Evolutionary conservation across 106 monocot genomes (phyloP).

Genomic region (Dendrobium huoshanense): DNA sequence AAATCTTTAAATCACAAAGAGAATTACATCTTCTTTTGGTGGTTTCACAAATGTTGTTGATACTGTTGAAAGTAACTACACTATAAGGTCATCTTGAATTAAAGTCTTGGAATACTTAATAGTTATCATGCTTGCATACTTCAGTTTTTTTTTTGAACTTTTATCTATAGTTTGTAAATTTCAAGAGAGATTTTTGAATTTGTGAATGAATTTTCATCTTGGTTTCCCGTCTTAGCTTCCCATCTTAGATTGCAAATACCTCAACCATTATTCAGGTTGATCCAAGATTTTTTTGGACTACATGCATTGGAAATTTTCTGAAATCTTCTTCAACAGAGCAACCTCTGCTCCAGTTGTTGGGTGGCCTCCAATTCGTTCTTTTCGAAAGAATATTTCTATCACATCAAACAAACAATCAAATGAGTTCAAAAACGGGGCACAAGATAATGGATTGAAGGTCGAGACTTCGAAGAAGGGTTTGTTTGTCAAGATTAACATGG

Average conservation of each 20-base stretch:
- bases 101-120: no score
- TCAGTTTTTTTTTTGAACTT: no score
- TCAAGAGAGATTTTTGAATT: neutral
- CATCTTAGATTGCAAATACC: neutral
- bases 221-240: neutral
- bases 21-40: no score
- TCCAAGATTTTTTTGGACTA: neutral
- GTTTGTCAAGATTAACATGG: conserved; percentile 69
- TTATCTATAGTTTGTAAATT: no score
- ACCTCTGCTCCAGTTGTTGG: conserved; percentile 52
- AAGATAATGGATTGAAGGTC: neutral
- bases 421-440: conserved; percentile 12
- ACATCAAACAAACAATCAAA: conserved; percentile 30
- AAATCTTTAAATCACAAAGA: no score
- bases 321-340: conserved; percentile 12
- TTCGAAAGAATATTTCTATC: conserved; percentile 53
- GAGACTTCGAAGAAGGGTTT: conserved; percentile 22
- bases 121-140: no score
- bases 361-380: conserved; percentile 86
- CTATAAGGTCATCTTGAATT: no score
- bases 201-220: neutral
- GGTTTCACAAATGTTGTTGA: no score
- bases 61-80: no score
- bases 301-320: neutral
- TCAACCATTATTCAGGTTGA: neutral